These are phyloP conservation scores for Globisporangium iwayamae DNA, from an alignment of 352 stramenopile species.

Conservation along the genomic window DNA sequence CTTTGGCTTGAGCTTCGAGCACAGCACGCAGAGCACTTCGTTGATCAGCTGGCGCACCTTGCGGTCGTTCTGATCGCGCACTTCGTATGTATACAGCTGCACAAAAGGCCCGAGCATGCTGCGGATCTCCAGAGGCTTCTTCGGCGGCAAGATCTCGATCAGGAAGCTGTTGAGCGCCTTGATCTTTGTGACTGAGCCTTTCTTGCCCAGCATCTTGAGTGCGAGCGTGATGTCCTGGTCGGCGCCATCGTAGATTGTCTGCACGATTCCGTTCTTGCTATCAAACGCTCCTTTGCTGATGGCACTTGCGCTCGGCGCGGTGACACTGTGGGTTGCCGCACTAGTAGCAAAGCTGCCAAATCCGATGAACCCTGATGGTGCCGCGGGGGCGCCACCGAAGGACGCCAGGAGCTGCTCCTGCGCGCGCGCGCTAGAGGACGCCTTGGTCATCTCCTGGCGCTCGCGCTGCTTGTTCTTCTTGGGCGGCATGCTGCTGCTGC, in stretches of 20 bases:
- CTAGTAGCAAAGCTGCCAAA: conserved; percentile 63
- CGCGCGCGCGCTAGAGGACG: conserved; percentile 76
- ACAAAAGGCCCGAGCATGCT: conserved; percentile 73
- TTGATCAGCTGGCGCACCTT: conserved; percentile 78
- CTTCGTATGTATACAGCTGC: conserved; percentile 75
- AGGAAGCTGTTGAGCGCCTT: conserved; percentile 76
- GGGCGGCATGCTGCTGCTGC: conserved; percentile 24
- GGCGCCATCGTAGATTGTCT: conserved; percentile 70
- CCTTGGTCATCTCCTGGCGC: conserved; percentile 78
- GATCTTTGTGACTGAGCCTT: conserved; percentile 73
- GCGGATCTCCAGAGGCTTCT: conserved; percentile 53
- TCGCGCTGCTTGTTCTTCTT: conserved; percentile 89
- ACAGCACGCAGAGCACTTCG: conserved; percentile 56
- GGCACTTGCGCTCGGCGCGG: conserved; percentile 12
- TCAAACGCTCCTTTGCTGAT: conserved; percentile 5
- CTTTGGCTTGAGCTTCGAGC: conserved; percentile 60
- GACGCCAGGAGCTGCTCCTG: conserved; percentile 54
- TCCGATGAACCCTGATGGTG: conserved; percentile 54
- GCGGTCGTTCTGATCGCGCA: conserved; percentile 81
- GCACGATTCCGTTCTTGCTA: conserved; percentile 18
- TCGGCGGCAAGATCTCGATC: conserved; percentile 52
- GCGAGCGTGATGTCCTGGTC: conserved; percentile 76
- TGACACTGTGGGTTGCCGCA: conserved; percentile 12
- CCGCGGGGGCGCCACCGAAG: conserved; percentile 13
- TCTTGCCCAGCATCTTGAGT: conserved; percentile 86